phyloP scores from a whole-genome alignment of 345 rosid species.

The Salix koriyanagi region DNA sequence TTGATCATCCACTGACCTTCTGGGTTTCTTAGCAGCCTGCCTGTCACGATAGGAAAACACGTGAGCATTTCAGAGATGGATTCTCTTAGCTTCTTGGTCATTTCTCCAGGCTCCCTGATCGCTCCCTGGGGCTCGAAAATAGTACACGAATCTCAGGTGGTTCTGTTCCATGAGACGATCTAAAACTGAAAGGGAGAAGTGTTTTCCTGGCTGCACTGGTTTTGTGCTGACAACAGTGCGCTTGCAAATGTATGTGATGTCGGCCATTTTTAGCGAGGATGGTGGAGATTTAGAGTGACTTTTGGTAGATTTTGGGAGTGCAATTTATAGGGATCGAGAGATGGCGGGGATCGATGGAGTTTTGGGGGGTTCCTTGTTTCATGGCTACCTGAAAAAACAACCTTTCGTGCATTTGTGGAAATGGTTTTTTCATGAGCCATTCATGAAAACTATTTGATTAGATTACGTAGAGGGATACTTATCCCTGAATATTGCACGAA shows the following conservation, averaged over 20 bases:
- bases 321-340: constrained; percentile 2
- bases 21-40: constrained; percentile 43
- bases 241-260: constrained; percentile 41
- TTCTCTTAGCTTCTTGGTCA: constrained; percentile 42
- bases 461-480: neutral
- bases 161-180: constrained; percentile 62
- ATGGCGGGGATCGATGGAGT: neutral
- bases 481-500: too few relatives aligned
- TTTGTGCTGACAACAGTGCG: constrained; percentile 67
- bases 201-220: constrained; percentile 40
- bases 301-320: neutral
- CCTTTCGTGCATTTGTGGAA: constrained; percentile 5
- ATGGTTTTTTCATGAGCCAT: constrained; percentile 19
- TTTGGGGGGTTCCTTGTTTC: constrained; percentile 1
- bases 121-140: constrained; percentile 31
- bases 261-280: constrained; percentile 21
- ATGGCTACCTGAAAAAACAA: constrained; percentile 16
- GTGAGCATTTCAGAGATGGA: constrained; percentile 48
- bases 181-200: constrained; percentile 44
- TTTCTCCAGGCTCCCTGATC: constrained; percentile 32
- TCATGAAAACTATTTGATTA: neutral
- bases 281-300: neutral
- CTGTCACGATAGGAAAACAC: constrained; percentile 44
- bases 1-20: constrained; percentile 50
- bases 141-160: constrained; percentile 47